Evolutionary conservation across 805 yeast genomes (phyloP).

Genomic region (Saturnispora zaruensis): DNA sequence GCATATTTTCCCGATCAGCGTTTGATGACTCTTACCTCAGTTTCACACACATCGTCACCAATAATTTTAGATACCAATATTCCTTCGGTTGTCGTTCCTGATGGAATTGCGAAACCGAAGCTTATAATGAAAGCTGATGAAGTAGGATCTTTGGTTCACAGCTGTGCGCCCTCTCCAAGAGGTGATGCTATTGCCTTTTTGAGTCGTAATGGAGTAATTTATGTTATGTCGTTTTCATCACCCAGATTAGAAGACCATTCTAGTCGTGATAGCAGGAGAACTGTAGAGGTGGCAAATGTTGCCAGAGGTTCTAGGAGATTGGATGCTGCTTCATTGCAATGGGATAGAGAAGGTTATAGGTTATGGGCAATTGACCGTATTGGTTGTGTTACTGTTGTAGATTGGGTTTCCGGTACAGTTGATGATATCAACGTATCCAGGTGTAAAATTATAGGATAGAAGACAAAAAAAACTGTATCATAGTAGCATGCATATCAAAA

Average conservation of each 20-base stretch:
- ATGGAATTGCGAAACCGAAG: slow-evolving; percentile 48
- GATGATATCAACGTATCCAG: slow-evolving; percentile 58
- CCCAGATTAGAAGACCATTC: slow-evolving; percentile 48
- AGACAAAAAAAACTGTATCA: neutral
- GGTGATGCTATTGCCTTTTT: slow-evolving; percentile 80
- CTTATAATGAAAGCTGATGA: slow-evolving; percentile 61
- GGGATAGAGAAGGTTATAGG: slow-evolving; percentile 75
- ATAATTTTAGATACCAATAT: slow-evolving; percentile 59
- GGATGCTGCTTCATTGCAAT: slow-evolving; percentile 72
- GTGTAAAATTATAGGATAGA: slow-evolving; percentile 43
- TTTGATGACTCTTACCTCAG: slow-evolving; percentile 44
- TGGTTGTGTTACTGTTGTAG: slow-evolving; percentile 71
- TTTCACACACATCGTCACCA: slow-evolving; percentile 58
- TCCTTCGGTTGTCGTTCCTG: slow-evolving; percentile 32
- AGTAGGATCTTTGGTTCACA: slow-evolving; percentile 72
- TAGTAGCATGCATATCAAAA: neutral
- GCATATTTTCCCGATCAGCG: slow-evolving; percentile 62
- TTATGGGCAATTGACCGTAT: slow-evolving; percentile 71
- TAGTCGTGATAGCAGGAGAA: slow-evolving; percentile 49
- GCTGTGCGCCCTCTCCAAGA: slow-evolving; percentile 68
- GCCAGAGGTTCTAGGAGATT: slow-evolving; percentile 61
- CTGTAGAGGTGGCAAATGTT: slow-evolving; percentile 68
- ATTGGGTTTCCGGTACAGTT: slow-evolving; percentile 81
- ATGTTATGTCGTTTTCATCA: slow-evolving; percentile 43
- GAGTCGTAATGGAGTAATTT: slow-evolving; percentile 71